These are phyloP conservation scores for Durusdinium trenchii DNA, from an alignment of 73 alveolate species.

Conservation along the genomic window DNA sequence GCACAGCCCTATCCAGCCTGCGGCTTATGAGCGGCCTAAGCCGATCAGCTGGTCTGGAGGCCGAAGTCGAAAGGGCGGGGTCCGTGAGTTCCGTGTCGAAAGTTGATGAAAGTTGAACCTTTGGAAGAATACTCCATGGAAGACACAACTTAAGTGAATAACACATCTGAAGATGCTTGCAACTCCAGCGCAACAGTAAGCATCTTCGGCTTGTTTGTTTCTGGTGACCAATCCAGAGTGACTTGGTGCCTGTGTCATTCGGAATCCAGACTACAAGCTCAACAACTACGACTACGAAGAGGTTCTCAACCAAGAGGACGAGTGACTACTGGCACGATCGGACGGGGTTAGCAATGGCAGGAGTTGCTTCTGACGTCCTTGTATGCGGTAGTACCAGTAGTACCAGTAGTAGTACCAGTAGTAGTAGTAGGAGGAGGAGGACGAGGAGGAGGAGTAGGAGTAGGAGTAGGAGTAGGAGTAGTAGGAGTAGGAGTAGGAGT, in stretches of 20 bases:
- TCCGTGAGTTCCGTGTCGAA: neutral
- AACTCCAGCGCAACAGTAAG: no score
- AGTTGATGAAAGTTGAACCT: no score
- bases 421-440: neutral
- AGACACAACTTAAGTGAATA: no score
- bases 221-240: neutral
- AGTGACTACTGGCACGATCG: no score
- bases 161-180: no score
- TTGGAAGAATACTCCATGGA: no score
- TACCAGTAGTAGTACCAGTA: neutral
- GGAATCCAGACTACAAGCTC: slow-evolving; percentile 28
- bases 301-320: slow-evolving; percentile 41
- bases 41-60: slow-evolving; percentile 54
- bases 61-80: neutral
- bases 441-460: neutral
- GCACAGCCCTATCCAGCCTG: slow-evolving; percentile 53
- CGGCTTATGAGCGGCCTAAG: slow-evolving; percentile 35
- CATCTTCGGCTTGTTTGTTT: no score
- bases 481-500: neutral
- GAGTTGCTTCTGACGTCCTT: no score
- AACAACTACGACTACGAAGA: slow-evolving; percentile 9
- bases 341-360: no score
- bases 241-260: neutral
- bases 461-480: neutral
- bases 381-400: neutral